phyloP scores from a whole-genome alignment of 257 asterid species.

The Solanum chiquidenum region DNA sequence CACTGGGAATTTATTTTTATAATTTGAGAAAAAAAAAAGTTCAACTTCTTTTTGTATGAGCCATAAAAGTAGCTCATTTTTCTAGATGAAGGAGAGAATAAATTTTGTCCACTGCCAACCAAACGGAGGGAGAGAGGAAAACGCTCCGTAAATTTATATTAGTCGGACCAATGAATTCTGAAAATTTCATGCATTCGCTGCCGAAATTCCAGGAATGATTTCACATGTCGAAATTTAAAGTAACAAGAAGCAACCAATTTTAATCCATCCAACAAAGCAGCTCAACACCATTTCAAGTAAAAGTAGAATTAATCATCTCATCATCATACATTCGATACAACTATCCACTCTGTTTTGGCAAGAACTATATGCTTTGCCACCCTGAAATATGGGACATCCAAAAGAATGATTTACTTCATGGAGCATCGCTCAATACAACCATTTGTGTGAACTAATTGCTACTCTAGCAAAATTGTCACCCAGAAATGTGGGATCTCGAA shows the following conservation, averaged over 20 bases:
- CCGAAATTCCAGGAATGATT: background rate
- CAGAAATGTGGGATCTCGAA: background rate
- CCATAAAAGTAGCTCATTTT: background rate
- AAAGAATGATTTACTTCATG: background rate
- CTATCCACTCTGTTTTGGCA: background rate
- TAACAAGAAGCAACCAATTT: background rate
- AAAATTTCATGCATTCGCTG: background rate
- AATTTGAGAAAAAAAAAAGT: background rate
- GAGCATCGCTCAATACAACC: background rate
- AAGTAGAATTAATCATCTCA: background rate
- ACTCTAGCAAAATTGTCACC: background rate
- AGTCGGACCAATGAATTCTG: background rate
- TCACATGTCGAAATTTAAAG: background rate
- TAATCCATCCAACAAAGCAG: background rate
- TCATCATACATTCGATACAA: background rate
- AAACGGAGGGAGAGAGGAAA: background rate
- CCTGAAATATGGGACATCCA: background rate
- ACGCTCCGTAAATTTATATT: background rate
- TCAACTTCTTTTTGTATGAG: background rate
- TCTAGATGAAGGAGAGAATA: background rate
- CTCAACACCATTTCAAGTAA: background rate
- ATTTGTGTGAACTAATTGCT: background rate
- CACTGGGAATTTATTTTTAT: no score
- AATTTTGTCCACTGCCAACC: background rate
- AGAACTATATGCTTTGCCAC: background rate